Evolutionary conservation across 202 grass and related monocot species (phyloP).

Genomic region (Brachypodium distachyon): DNA sequence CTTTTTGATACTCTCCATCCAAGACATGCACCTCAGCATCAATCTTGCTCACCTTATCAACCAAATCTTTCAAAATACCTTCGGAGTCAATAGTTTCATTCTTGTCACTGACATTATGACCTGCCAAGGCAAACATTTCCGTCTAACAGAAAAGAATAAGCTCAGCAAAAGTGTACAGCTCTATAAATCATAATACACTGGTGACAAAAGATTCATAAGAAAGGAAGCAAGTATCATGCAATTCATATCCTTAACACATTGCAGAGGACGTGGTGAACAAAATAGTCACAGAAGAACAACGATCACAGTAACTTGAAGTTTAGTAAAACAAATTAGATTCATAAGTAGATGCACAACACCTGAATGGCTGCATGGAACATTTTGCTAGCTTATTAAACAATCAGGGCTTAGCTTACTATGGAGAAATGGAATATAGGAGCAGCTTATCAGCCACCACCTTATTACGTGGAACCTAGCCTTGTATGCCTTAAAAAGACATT

Average conservation of each 20-base stretch:
- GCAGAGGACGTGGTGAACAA: not conserved
- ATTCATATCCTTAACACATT: not conserved
- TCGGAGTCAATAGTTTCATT: slow-evolving; percentile 22
- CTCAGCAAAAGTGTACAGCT: no score
- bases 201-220: not conserved
- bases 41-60: slow-evolving; percentile 26
- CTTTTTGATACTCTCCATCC: slow-evolving; percentile 55
- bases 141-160: not conserved
- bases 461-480: not conserved
- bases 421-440: not conserved
- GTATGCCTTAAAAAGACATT: not conserved
- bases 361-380: no score
- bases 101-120: not conserved
- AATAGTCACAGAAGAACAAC: not conserved
- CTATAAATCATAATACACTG: not conserved
- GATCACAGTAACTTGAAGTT: not conserved
- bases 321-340: not conserved
- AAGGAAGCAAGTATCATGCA: not conserved
- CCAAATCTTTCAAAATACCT: slow-evolving; percentile 27
- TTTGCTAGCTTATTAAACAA: not conserved
- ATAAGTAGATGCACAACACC: not conserved
- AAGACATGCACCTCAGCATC: slow-evolving; percentile 40
- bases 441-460: not conserved
- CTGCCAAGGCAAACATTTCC: slow-evolving; percentile 32
- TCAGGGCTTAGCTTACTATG: not conserved